phyloP scores from a whole-genome alignment of 108 stramenopile species.

The Stephanodiscus triporus region DNA sequence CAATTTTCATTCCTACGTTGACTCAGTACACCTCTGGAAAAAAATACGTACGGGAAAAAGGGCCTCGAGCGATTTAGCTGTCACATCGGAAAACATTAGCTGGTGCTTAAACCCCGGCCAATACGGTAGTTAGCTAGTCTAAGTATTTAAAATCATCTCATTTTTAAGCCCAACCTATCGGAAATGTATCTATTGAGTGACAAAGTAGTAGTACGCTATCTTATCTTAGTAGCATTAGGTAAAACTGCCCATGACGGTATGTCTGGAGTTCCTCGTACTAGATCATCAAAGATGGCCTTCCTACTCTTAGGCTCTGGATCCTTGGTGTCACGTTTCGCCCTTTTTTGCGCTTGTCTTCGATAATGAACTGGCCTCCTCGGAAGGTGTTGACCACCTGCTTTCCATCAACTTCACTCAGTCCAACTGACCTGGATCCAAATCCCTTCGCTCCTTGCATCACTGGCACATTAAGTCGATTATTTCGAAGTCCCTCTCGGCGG shows the following conservation, averaged over 20 bases:
- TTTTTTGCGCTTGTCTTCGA: conserved; percentile 72
- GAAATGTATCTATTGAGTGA: no score
- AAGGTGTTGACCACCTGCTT: conserved; percentile 42
- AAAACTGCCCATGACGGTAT: background rate
- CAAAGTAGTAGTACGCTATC: background rate
- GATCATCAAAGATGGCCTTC: conserved; percentile 7
- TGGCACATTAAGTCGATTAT: conserved; percentile 26
- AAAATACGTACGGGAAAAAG: no score
- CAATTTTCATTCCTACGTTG: no score
- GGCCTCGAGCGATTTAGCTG: no score
- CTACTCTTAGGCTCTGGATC: background rate
- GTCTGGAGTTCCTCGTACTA: background rate
- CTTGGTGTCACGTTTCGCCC: conserved; percentile 9
- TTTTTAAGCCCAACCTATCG: no score
- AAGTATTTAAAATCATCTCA: no score
- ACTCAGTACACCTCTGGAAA: no score
- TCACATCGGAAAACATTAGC: no score
- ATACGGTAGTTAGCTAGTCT: no score
- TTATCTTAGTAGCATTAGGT: conserved; percentile 3
- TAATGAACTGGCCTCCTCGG: conserved; percentile 59
- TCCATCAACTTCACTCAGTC: conserved; percentile 41
- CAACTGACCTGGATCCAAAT: conserved; percentile 26
- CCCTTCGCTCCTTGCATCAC: conserved; percentile 44
- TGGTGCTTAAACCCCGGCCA: no score
- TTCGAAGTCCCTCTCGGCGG: conserved; percentile 64